phyloP scores from a whole-genome alignment of 108 stramenopile species.

The Nannochloropsis granulata region DNA sequence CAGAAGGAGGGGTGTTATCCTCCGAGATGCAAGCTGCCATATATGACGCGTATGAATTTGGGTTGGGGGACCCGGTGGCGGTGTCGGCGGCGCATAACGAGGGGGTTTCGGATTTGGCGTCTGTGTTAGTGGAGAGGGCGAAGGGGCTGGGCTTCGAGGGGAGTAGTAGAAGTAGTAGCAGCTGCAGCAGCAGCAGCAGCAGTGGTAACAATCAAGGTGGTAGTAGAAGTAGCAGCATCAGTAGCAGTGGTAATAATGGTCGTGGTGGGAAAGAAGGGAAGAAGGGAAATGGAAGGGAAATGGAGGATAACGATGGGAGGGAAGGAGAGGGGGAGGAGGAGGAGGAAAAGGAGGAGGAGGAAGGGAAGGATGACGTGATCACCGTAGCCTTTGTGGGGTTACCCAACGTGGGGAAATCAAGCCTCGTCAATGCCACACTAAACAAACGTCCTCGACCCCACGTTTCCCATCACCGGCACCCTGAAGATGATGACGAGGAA shows the following conservation, averaged over 20 bases:
- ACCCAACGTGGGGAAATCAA: conserved; percentile 33
- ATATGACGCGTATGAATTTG: background rate
- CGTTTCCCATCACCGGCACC: background rate
- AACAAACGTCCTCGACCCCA: conserved; percentile 12
- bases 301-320: background rate
- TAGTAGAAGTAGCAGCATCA: background rate
- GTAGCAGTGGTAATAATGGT: background rate
- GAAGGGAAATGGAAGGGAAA: background rate
- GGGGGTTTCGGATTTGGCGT: conserved; percentile 29
- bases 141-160: background rate
- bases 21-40: background rate
- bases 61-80: conserved; percentile 34
- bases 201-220: background rate
- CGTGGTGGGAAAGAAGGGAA: background rate
- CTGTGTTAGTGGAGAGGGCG: conserved; percentile 3
- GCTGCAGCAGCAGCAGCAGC: conserved; percentile 3
- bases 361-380: background rate
- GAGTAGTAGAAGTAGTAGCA: background rate
- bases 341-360: background rate
- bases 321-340: background rate
- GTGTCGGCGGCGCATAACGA: conserved; percentile 34
- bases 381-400: conserved; percentile 26
- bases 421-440: conserved; percentile 14
- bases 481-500: background rate
- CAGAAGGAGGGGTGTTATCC: background rate